Evolutionary conservation across 2,329 filamentous ascomycete genomes (phyloP).

Genomic region (Zasmidium angulare): DNA sequence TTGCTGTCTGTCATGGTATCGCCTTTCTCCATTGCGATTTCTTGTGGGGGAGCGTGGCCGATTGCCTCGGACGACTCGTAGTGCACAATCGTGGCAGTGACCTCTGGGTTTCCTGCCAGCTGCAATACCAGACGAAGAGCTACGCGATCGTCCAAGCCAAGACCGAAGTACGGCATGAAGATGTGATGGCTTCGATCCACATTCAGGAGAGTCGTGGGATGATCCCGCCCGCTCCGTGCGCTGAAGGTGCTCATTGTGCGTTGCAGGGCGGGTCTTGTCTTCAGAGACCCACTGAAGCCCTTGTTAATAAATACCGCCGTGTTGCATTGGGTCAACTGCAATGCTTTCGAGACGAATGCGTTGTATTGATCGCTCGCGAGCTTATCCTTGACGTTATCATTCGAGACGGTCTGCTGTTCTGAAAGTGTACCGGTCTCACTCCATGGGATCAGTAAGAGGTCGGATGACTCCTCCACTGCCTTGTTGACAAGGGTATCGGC

Average conservation of each 20-base stretch:
- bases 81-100: constrained; percentile 74
- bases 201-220: constrained; percentile 55
- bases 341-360: constrained; percentile 68
- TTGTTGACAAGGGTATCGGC: constrained; percentile 73
- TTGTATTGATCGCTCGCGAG: constrained; percentile 66
- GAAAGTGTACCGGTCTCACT: constrained; percentile 75
- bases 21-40: constrained; percentile 12
- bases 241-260: constrained; percentile 59
- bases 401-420: constrained; percentile 58
- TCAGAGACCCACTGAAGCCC: constrained; percentile 55
- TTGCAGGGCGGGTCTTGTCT: constrained; percentile 40
- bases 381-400: constrained; percentile 56
- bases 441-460: constrained; percentile 84
- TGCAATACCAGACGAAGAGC: constrained; percentile 82
- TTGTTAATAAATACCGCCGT: constrained; percentile 80
- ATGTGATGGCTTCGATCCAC: constrained; percentile 75
- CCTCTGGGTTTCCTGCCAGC: constrained; percentile 72
- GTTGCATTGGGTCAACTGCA: constrained; percentile 64
- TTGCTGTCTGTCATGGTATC: constrained; percentile 8
- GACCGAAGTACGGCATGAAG: constrained; percentile 81
- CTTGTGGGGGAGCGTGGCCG: constrained; percentile 15
- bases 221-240: constrained; percentile 59
- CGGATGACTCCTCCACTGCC: constrained; percentile 54
- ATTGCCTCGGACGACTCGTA: constrained; percentile 42
- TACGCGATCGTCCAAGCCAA: constrained; percentile 72